phyloP scores from a whole-genome alignment of 345 rosid genomes.

The Acer negundo region DNA sequence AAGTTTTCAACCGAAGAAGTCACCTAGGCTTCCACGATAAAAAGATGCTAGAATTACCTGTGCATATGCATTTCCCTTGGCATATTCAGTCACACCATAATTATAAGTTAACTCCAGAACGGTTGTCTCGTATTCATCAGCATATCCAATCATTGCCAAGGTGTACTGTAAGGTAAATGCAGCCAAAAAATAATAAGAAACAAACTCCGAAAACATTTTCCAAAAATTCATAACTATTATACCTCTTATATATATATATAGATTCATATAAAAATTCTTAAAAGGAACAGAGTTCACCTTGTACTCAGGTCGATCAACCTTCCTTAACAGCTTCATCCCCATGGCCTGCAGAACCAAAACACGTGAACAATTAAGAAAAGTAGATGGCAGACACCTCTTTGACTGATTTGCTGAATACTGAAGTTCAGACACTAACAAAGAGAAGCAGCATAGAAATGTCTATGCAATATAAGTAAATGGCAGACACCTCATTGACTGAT shows the following conservation, averaged over 20 bases:
- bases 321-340: conserved; percentile 83
- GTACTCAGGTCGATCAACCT: conserved; percentile 66
- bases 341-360: conserved; percentile 56
- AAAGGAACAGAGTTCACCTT: conserved; percentile 48
- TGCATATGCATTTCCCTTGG: conserved; percentile 91
- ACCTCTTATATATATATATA: too few relatives aligned
- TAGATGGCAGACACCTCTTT: too few relatives aligned
- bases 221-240: too few relatives aligned
- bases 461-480: background rate
- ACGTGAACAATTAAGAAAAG: background rate
- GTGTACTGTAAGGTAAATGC: conserved; percentile 51
- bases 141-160: conserved; percentile 89
- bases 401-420: too few relatives aligned
- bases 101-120: conserved; percentile 86
- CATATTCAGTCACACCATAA: conserved; percentile 85
- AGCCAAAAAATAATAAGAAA: background rate
- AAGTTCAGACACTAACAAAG: too few relatives aligned
- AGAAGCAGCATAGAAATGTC: too few relatives aligned
- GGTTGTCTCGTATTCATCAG: conserved; percentile 74
- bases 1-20: background rate
- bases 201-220: background rate
- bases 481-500: background rate
- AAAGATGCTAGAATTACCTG: conserved; percentile 47
- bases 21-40: background rate
- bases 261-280: background rate